Conservation (phyloP, 768 basidiomycete species). For the Hypholoma fasciculare region DNA sequence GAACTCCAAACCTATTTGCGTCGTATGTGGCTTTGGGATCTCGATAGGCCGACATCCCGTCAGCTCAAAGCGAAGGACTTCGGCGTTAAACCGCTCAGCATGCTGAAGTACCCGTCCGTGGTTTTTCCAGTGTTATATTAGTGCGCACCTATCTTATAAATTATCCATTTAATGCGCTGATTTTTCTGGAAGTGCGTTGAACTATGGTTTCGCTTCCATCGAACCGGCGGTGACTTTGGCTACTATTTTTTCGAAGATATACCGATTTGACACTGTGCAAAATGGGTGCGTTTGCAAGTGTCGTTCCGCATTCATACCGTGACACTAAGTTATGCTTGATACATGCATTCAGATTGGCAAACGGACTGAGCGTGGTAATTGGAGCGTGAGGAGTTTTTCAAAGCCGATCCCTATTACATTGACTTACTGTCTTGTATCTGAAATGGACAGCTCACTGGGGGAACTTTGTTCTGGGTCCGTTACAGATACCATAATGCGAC, state of each 20-base stretch:
- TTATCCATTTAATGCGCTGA: neutral
- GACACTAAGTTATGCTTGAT: neutral
- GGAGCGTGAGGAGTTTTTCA: constrained; percentile 27
- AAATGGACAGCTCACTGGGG: constrained; percentile 24
- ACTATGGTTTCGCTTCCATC: constrained; percentile 39
- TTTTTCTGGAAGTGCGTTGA: constrained; percentile 25
- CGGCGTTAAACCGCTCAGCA: constrained; percentile 33
- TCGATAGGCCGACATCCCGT: constrained; percentile 26
- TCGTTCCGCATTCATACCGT: neutral
- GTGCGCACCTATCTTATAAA: constrained; percentile 16
- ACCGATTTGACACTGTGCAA: constrained; percentile 36
- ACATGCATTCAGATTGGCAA: constrained; percentile 27
- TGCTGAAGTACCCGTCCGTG: constrained; percentile 41
- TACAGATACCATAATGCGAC: constrained; percentile 36
- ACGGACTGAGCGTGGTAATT: constrained; percentile 35
- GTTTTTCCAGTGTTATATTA: constrained; percentile 35
- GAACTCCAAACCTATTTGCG: constrained; percentile 22
- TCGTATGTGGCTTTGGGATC: constrained; percentile 31
- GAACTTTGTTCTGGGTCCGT: constrained; percentile 38
- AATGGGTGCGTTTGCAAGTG: constrained; percentile 27
- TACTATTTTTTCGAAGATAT: constrained; percentile 34
- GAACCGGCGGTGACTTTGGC: constrained; percentile 39
- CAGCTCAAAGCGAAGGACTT: constrained; percentile 27
- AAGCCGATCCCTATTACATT: neutral
- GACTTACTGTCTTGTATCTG: neutral